Percentiles rank a stretch among this genome's conserved stretches.
Evolutionary conservation across 129 eudicot species (phyloP).

Genomic region (Glebionis coronaria): DNA sequence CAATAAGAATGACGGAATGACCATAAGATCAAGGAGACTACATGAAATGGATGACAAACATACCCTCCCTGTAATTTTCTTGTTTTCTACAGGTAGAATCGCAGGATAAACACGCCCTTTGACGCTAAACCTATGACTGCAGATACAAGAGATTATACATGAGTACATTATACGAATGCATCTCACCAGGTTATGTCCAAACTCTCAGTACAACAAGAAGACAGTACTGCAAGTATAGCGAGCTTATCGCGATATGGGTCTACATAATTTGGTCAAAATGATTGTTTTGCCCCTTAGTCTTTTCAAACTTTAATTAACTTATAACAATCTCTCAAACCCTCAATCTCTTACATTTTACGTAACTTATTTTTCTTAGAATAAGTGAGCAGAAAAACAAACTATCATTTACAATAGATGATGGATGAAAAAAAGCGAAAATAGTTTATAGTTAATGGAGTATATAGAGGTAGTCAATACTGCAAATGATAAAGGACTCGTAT

Average conservation of each 20-base stretch:
- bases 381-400: background rate
- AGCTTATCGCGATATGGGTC: background rate
- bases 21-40: constrained; percentile 10
- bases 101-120: constrained; percentile 96
- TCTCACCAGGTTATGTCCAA: background rate
- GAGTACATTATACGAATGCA: background rate
- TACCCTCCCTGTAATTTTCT: constrained; percentile 72
- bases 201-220: background rate
- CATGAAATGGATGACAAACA: constrained; percentile 22
- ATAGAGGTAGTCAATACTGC: background rate
- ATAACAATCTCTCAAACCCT: no score
- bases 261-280: constrained; percentile 5
- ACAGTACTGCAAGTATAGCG: background rate
- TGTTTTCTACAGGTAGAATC: constrained; percentile 73
- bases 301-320: no score
- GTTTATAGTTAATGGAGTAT: background rate
- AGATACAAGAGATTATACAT: constrained; percentile 20
- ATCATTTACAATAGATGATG: background rate
- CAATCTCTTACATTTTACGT: no score
- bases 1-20: constrained; percentile 17
- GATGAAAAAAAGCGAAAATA: constrained; percentile 2
- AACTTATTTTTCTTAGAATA: no score
- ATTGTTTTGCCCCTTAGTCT: background rate
- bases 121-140: constrained; percentile 89
- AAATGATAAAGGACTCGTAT: background rate